Conservation (phyloP, 1,139 yeast genomes). For the Scheffersomyces insectosa region DNA sequence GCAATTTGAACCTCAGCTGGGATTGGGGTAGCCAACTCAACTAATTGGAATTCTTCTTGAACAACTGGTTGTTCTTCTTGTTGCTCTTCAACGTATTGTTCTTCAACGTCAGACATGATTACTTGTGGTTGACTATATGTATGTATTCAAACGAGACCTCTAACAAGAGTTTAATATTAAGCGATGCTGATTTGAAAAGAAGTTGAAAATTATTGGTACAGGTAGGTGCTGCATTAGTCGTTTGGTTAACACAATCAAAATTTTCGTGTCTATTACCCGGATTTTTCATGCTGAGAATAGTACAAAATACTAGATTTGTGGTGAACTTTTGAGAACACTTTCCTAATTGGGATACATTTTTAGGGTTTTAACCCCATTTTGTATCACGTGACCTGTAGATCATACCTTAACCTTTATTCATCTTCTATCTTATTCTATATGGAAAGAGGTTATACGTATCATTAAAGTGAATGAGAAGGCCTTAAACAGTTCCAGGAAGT, state of each 20-base stretch:
- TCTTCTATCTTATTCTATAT: no score
- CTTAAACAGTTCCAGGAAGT: no score
- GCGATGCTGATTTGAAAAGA: not conserved
- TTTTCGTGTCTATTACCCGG: constrained; percentile 2
- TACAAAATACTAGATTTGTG: constrained; percentile 4
- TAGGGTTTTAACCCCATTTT: constrained; percentile 11
- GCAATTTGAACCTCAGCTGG: constrained; percentile 98
- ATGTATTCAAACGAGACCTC: constrained; percentile 3
- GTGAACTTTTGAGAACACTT: constrained; percentile 11
- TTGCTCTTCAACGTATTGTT: constrained; percentile 50
- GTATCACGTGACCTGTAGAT: constrained; percentile 9
- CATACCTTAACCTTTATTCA: no score
- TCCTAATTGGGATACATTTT: constrained; percentile 9
- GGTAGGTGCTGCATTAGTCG: not conserved
- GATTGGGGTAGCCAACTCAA: constrained; percentile 89
- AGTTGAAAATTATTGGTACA: constrained; percentile 1
- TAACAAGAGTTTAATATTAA: not conserved
- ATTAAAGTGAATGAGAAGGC: no score
- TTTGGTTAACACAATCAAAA: not conserved
- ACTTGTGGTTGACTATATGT: constrained; percentile 9
- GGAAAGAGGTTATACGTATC: no score
- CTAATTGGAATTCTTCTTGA: constrained; percentile 76
- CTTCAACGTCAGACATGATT: constrained; percentile 55
- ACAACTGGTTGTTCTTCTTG: constrained; percentile 62
- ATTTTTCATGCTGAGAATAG: not conserved